Evolutionary conservation across 2,329 filamentous ascomycete species (phyloP).

Genomic region (Microdochium bolleyi): DNA sequence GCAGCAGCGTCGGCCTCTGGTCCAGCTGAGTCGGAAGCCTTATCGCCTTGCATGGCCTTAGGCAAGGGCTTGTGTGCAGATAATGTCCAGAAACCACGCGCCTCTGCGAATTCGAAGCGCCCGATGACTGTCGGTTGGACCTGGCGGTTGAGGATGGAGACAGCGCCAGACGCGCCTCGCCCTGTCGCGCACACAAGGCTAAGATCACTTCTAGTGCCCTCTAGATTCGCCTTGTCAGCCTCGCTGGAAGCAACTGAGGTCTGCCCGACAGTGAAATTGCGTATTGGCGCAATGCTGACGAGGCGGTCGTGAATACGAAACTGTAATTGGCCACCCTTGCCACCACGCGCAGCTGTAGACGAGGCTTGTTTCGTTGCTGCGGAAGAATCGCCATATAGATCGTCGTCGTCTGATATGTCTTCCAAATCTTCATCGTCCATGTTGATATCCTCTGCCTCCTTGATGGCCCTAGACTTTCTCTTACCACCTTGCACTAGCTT

Average conservation of each 20-base stretch:
- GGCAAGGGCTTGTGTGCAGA: conserved; percentile 59
- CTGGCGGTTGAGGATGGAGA: conserved; percentile 71
- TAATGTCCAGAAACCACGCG: conserved; percentile 75
- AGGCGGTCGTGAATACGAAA: conserved; percentile 75
- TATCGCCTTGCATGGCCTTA: conserved; percentile 46
- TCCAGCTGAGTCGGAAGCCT: conserved; percentile 38
- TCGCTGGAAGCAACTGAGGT: conserved; percentile 32
- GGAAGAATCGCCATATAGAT: conserved; percentile 55
- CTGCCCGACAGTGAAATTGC: conserved; percentile 63
- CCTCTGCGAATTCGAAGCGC: conserved; percentile 64
- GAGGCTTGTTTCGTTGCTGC: conserved; percentile 23
- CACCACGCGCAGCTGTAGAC: conserved; percentile 27
- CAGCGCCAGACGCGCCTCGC: conserved; percentile 54
- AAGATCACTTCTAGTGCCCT: conserved; percentile 45
- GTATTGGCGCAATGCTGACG: conserved; percentile 71
- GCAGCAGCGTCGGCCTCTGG: conserved; percentile 51
- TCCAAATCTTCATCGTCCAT: conserved; percentile 43
- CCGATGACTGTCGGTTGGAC: conserved; percentile 67
- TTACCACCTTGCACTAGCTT: conserved; percentile 54
- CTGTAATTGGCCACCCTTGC: conserved; percentile 54
- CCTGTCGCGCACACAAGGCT: conserved; percentile 57
- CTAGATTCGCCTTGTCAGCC: conserved; percentile 32
- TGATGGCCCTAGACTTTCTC: conserved; percentile 52
- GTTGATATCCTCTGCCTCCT: conserved; percentile 43
- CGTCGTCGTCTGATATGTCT: conserved; percentile 54